Conservation (phyloP, 495 filamentous ascomycete species). For the Penicillium bovifimosum region DNA sequence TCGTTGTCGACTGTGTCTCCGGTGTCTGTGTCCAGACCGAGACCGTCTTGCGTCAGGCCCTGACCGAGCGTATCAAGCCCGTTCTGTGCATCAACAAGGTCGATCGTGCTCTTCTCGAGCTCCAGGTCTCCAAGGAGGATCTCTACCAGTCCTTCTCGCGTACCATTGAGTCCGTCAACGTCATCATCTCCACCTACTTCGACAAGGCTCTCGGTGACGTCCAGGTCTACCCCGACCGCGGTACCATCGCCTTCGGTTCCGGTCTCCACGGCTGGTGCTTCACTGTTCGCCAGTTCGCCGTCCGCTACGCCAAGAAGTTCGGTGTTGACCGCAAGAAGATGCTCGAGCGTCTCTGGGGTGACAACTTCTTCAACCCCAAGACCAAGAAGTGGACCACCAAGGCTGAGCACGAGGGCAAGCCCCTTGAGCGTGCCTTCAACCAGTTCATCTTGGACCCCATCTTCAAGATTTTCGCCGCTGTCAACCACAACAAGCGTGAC, state of each 20-base stretch:
- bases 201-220: conserved; percentile 96
- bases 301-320: conserved; percentile 98
- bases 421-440: conserved; percentile 96
- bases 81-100: conserved; percentile 99
- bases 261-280: conserved; percentile 99
- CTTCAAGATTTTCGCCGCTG: conserved; percentile 91
- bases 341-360: conserved; percentile 99
- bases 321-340: conserved; percentile 99
- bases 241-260: conserved; percentile 98
- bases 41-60: conserved; percentile 98
- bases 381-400: conserved; percentile 99
- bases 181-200: conserved; percentile 97
- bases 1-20: conserved; percentile 99
- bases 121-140: conserved; percentile 97
- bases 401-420: conserved; percentile 72
- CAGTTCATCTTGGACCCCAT: conserved; percentile 98
- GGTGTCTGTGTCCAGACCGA: conserved; percentile 99
- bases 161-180: conserved; percentile 99
- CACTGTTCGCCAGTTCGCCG: conserved; percentile 97
- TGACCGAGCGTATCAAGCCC: conserved; percentile 99
- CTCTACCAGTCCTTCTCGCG: conserved; percentile 99
- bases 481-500: conserved; percentile 99
- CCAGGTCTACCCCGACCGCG: conserved; percentile 93
- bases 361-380: conserved; percentile 99
- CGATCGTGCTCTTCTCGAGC: conserved; percentile 96